These are phyloP conservation scores for Leishmania martiniquensis DNA, from an alignment of 208 protist species.

Conservation along the genomic window DNA sequence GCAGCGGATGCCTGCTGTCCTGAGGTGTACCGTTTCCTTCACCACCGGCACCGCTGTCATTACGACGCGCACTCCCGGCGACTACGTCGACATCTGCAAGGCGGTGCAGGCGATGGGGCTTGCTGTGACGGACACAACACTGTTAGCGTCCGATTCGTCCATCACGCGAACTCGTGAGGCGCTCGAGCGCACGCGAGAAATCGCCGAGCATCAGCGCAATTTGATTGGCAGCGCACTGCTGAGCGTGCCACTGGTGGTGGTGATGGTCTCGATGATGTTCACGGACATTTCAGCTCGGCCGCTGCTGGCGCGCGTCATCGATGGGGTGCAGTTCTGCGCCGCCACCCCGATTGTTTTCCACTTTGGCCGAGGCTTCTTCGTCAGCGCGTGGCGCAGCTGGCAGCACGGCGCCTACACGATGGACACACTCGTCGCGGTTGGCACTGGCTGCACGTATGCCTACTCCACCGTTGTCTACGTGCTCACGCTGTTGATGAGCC, in stretches of 20 bases:
- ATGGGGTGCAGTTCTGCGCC: conserved; percentile 59
- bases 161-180: conserved; percentile 43
- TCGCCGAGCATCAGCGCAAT: conserved; percentile 42
- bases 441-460: conserved; percentile 70
- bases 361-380: conserved; percentile 80
- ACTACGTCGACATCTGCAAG: conserved; percentile 14
- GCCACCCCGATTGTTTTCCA: conserved; percentile 89
- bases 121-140: conserved; percentile 19
- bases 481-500: conserved; percentile 32
- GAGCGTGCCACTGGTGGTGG: conserved; percentile 56
- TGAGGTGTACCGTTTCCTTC: conserved; percentile 73
- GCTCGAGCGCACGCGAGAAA: conserved; percentile 75
- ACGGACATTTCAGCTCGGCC: conserved; percentile 36
- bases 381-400: conserved; percentile 58
- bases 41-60: conserved; percentile 52
- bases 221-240: conserved; percentile 62
- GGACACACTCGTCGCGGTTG: conserved; percentile 89
- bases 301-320: conserved; percentile 31
- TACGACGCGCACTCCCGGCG: conserved; percentile 14
- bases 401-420: conserved; percentile 79
- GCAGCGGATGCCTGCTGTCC: conserved; percentile 37
- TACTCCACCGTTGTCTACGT: conserved; percentile 68
- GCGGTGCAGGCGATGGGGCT: conserved; percentile 66
- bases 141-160: conserved; percentile 15
- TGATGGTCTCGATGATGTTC: conserved; percentile 74